Evolutionary conservation across 2,329 filamentous ascomycete species (phyloP).

Genomic region (Scolecobasidium constrictum): DNA sequence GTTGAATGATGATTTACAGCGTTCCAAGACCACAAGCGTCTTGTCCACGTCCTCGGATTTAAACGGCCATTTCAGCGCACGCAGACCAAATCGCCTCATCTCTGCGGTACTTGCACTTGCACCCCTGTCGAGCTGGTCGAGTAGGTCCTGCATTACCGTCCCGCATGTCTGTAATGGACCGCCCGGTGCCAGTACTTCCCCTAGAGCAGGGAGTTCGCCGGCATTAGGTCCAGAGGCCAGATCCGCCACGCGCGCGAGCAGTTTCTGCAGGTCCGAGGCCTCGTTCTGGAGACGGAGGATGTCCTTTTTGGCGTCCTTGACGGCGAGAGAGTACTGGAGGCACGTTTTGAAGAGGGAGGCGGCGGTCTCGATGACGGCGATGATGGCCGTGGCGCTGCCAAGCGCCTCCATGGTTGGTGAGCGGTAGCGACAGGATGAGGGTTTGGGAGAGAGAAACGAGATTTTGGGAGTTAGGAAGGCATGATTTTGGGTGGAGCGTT

Average conservation of each 20-base stretch:
- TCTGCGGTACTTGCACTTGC: conserved; percentile 2
- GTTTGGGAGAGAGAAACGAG: too few relatives aligned
- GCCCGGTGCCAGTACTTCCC: conserved; percentile 15
- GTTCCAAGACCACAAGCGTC: too few relatives aligned
- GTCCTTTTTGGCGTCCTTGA: conserved; percentile 20
- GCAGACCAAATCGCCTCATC: conserved; percentile 16
- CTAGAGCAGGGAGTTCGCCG: conserved; percentile 17
- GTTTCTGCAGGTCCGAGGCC: conserved; percentile 16
- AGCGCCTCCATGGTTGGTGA: conserved; percentile 21
- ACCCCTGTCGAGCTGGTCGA: conserved; percentile 12
- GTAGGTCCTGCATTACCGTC: too few relatives aligned
- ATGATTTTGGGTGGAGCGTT: too few relatives aligned
- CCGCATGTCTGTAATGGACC: conserved; percentile 11
- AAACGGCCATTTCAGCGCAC: conserved; percentile 22
- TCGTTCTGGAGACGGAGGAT: conserved; percentile 23
- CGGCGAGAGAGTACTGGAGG: conserved; percentile 24
- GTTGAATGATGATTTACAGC: too few relatives aligned
- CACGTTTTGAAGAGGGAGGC: conserved; percentile 25
- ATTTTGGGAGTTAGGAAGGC: too few relatives aligned
- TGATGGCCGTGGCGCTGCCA: conserved; percentile 24
- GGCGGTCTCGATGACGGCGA: conserved; percentile 28
- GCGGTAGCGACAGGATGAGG: too few relatives aligned
- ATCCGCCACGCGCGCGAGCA: conserved; percentile 17
- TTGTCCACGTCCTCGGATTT: conserved; percentile 17
- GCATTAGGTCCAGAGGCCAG: conserved; percentile 19